Base-by-base conservation (phyloP, 441 rosid genomes). In the Theobroma grandiflorum region DNA sequence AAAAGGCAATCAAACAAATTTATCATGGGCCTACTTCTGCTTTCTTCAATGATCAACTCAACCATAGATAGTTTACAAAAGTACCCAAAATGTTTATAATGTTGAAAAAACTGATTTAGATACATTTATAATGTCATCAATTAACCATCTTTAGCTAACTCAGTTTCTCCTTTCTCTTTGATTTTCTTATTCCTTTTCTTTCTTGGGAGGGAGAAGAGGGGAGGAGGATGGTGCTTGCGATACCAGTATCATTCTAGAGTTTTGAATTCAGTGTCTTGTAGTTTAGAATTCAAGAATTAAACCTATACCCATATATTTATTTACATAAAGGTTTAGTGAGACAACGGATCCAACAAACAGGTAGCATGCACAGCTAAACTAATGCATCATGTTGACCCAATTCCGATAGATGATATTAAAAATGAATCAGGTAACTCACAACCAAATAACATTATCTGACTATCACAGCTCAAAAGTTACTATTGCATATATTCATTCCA, bases 401-500 rank as follows among this genome's bases (percentile, higher is more conserved):
- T 16, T 0, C 69, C 0, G 14, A 43, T 20, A 4, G 18, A 69
- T 14, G 40, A 15, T 14, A 14, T 50, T 4, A 50, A 66, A 63
- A 18, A 66, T n/a, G 1, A 66, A 66, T 40, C 49, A 66, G 12
- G 18, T 40, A 8, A n/a, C 15, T 40, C 3, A 14, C n/a, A 40
- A 40, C 49, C 50, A 33, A 6, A 40, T 66, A 66, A 18, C 49
- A 66, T 66, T 7, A 58, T 22, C 33, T 0, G 2, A 61, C 31
- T 26, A 22, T 20, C 38, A 68, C 9, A 2, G 18, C 55, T 68
- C 0, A 68, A 37, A 20, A 12, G 37, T 50, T 52, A 71, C 3
- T 58, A 71, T 49, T 14, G 12, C 74, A 49, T 50, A 16, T 50
- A 71, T 26, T 33, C 61, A 70, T 70, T 68, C 58, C 42, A 49